Evolutionary conservation across 2,329 filamentous ascomycete genomes (phyloP).

Genomic region (Chaetomiaceae sp.): DNA sequence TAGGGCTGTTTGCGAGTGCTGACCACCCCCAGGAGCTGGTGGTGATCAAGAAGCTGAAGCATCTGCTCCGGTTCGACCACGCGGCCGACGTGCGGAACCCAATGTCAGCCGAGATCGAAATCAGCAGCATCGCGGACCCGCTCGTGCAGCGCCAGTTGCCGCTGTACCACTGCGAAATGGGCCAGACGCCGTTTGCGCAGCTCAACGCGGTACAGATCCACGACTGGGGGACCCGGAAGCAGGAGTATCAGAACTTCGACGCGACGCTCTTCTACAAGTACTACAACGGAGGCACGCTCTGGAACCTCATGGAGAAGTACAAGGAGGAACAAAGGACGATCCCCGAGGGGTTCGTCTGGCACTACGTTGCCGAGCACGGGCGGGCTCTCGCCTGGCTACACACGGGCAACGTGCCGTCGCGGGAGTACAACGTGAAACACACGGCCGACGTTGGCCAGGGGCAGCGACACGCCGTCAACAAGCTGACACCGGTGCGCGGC

Average conservation of each 20-base stretch:
- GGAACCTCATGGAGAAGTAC: background rate
- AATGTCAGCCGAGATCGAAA: slow-evolving; percentile 7
- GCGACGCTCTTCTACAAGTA: slow-evolving; percentile 15
- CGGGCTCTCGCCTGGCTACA: slow-evolving; percentile 11
- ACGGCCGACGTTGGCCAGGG: background rate
- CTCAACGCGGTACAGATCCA: slow-evolving; percentile 9
- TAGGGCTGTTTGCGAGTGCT: slow-evolving; percentile 9
- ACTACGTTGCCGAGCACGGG: slow-evolving; percentile 13
- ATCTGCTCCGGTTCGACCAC: background rate
- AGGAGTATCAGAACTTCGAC: background rate
- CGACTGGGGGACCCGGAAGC: background rate
- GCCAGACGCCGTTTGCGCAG: slow-evolving; percentile 2
- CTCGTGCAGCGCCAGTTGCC: slow-evolving; percentile 4
- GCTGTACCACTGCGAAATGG: background rate
- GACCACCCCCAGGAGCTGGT: slow-evolving; percentile 12
- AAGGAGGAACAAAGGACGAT: background rate
- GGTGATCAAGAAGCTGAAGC: slow-evolving; percentile 10
- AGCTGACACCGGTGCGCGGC: background rate
- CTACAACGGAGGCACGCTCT: slow-evolving; percentile 15
- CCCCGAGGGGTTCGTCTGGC: slow-evolving; percentile 19
- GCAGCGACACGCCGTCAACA: background rate
- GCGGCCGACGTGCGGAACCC: background rate
- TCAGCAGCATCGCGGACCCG: background rate
- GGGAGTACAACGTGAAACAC: background rate
- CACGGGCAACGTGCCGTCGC: background rate